Percentiles rank a stretch among this genome's conserved stretches.
phyloP scores from a whole-genome alignment of 768 basidiomycete species.

The Phanerochaete carnosa region DNA sequence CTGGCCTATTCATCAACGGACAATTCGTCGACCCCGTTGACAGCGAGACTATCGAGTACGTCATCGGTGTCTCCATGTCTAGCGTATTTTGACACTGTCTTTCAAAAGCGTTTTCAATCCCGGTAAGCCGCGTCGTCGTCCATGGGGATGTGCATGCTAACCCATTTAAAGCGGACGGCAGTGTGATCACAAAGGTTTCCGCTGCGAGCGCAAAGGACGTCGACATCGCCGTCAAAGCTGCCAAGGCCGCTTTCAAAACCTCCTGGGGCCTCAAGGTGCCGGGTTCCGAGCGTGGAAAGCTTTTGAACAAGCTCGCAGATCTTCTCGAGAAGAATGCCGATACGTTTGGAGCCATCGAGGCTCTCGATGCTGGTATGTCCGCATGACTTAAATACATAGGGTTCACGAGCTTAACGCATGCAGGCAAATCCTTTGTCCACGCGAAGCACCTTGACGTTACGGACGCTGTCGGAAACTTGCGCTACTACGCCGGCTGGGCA shows the following conservation, averaged over 20 bases:
- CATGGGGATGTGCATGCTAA: neutral
- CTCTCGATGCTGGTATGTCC: constrained; percentile 46
- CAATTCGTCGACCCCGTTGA: constrained; percentile 22
- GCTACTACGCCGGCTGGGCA: constrained; percentile 88
- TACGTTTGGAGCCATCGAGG: constrained; percentile 48
- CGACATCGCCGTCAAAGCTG: constrained; percentile 41
- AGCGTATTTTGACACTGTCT: neutral
- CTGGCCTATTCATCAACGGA: constrained; percentile 43
- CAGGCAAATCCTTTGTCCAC: constrained; percentile 49
- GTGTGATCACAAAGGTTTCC: constrained; percentile 29
- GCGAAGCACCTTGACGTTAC: constrained; percentile 51
- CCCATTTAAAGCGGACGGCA: neutral
- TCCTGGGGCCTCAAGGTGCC: constrained; percentile 52
- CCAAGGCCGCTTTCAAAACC: constrained; percentile 36
- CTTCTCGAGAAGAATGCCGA: constrained; percentile 47
- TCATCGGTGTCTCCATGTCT: neutral
- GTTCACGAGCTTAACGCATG: constrained; percentile 4
- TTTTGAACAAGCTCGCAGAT: constrained; percentile 47
- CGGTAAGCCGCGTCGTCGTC: neutral
- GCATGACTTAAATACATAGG: neutral
- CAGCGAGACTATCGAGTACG: constrained; percentile 16
- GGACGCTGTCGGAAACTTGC: constrained; percentile 43
- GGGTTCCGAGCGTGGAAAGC: constrained; percentile 34
- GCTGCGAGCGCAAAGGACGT: constrained; percentile 40
- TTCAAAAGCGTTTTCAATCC: neutral